Conservation (phyloP, 441 rosid species). For the Euphorbia schlechtendalii region DNA sequence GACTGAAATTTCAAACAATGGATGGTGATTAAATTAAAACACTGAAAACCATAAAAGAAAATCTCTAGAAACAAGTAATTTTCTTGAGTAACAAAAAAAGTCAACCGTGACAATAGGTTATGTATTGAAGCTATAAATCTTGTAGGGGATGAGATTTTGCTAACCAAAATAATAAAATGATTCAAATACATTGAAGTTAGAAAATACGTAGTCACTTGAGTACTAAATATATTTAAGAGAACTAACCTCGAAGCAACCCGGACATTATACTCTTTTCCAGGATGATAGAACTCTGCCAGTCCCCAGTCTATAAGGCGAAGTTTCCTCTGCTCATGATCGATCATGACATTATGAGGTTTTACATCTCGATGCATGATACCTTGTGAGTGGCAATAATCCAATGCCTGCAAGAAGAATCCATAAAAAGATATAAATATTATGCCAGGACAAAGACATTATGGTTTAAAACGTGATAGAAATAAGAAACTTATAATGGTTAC, state of each 20-base stretch:
- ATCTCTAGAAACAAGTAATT: neutral
- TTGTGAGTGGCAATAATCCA: conserved; percentile 94
- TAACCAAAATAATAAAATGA: neutral
- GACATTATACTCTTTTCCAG: conserved; percentile 91
- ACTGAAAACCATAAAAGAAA: neutral
- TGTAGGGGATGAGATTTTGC: neutral
- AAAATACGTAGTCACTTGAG: neutral
- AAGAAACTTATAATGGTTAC: neutral
- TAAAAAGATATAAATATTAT: neutral
- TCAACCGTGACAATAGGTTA: neutral
- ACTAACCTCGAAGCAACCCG: conserved; percentile 94
- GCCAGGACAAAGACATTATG: conserved; percentile 3
- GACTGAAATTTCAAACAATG: too few relatives aligned
- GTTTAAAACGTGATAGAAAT: neutral
- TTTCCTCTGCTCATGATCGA: conserved; percentile 92
- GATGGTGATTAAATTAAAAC: neutral
- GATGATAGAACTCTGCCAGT: conserved; percentile 96
- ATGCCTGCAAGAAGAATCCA: conserved; percentile 45
- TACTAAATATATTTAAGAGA: conserved; percentile 4
- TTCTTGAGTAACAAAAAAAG: too few relatives aligned
- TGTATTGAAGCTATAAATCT: neutral
- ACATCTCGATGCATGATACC: conserved; percentile 99
- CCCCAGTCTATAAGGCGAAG: conserved; percentile 99
- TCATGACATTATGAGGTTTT: conserved; percentile 98
- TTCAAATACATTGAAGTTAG: neutral